Base-by-base conservation (phyloP, 2,329 filamentous ascomycete genomes). In the Aureobasidium sp. region DNA sequence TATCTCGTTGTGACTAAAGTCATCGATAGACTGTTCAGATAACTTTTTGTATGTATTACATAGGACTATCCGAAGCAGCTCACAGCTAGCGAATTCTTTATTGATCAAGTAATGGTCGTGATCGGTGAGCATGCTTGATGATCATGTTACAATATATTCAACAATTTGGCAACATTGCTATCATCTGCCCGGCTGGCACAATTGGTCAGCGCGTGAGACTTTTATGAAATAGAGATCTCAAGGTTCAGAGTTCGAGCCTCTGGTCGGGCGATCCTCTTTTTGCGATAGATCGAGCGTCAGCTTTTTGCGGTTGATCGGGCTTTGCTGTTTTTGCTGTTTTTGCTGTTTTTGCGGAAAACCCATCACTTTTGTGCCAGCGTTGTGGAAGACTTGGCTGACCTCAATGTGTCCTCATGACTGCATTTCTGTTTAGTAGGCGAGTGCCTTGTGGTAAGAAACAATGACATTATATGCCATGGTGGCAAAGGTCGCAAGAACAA, bases 261-360 rank as follows among this genome's bases (percentile, higher is more conserved):
- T 65, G 66, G 64, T 64, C 64, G 68, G 66, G 68, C 67, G 68
- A 67, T 14, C 65, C 68, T 37, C 62, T 59, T 14, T 67, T 87
- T 39, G 47, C 53, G 1, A 42, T 25, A 25, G 22, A 25, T 25
- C 22, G 22, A 25, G 22, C 22, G 22, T 25, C 22, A 25, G 22
- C 22, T 25, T 25, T 25, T 25, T 25, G 22, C 22, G 22, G 22
- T 25, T 1, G 66, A 63, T 64, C 64, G 68, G 66, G 68, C 67
- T 68, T 67, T 14, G 65, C 68, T 37, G 61, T 59, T 14, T 67
- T 87, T 39, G 47, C 53, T 2, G n/a, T n/a, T n/a, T n/a, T n/a
- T n/a, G n/a, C n/a, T n/a, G 36, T 9, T 15, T 67, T 87, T 41
- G 48, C 53, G 0, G 29, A 65, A 62, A 87, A 7, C 22, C 5